Conservation (phyloP, 768 basidiomycete species). For the Gymnopilus junonius region DNA sequence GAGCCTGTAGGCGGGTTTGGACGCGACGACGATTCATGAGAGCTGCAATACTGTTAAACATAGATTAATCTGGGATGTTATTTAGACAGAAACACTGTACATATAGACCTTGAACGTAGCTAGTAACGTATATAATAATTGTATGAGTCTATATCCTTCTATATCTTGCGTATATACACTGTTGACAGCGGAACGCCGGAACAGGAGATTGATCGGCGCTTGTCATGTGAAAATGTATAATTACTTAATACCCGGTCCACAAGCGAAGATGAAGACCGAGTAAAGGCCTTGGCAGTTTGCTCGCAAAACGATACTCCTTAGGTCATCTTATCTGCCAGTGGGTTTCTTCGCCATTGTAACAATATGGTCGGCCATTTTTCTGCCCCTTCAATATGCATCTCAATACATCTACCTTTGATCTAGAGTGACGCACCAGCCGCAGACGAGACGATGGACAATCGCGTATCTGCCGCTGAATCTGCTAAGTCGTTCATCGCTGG, state of each 20-base stretch:
- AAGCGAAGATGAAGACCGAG: slow-evolving; percentile 1
- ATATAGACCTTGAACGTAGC: slow-evolving; percentile 11
- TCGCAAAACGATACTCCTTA: not conserved
- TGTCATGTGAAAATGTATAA: slow-evolving; percentile 27
- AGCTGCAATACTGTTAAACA: slow-evolving; percentile 3
- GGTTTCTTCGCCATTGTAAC: not conserved
- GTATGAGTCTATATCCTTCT: slow-evolving; percentile 21
- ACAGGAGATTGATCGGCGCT: slow-evolving; percentile 26
- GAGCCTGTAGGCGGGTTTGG: slow-evolving; percentile 88
- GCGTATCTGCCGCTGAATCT: slow-evolving; percentile 48
- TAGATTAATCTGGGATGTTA: slow-evolving; percentile 4
- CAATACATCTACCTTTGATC: slow-evolving; percentile 18
- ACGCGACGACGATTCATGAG: slow-evolving; percentile 39
- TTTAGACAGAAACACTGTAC: slow-evolving; percentile 8
- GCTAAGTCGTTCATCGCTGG: slow-evolving; percentile 91
- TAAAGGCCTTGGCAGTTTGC: not conserved
- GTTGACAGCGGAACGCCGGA: not conserved
- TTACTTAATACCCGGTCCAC: slow-evolving; percentile 3
- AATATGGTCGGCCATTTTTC: slow-evolving; percentile 21
- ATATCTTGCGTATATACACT: slow-evolving; percentile 13
- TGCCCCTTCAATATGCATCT: not conserved
- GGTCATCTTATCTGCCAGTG: not conserved
- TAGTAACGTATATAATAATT: slow-evolving; percentile 18
- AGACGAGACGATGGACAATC: slow-evolving; percentile 33
- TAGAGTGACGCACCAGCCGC: slow-evolving; percentile 39